Base-by-base conservation (phyloP, 495 filamentous ascomycete genomes). In the Saxispiralis lemnorum region DNA sequence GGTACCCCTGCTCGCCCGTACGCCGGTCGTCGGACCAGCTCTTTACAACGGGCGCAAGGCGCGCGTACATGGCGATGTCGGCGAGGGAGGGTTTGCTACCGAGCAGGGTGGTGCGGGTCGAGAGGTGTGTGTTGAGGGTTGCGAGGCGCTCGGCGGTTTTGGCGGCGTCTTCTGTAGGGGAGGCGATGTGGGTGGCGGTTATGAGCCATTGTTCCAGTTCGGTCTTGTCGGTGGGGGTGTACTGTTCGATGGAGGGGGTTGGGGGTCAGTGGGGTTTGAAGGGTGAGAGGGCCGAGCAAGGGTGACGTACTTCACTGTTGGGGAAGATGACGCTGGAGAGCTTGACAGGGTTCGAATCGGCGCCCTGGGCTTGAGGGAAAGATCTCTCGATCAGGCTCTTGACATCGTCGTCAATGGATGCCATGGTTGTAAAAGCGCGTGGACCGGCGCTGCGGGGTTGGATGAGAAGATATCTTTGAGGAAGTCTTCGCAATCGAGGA, bases 21-120 rank as follows among this genome's bases (percentile, higher is more conserved):
- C 81, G 75, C 69, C 94, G 73, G 67, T 95, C 85, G 33, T 81
- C 64, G 6, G 71, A 70, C 88, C 87, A 95, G 45, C 70, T 69
- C 55, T 76, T 73, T 43, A 95, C 83, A 3, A 78, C 51, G 15
- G 87, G 81, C 16, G 79, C 81, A 15, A 94, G 65, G 34, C 81
- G 67, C 51, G 84, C 70, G 64, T 93, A 97, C 42, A 87, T 69
- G 44, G 81, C 81, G 40, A 93, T 64, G 56, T 97, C 89, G 43
- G 87, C 89, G 56, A 85, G 73, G 42, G 82, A 89, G 37, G 87
- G 82, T 67, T 94, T 95, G 59, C 73, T 72, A 48, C 88, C 88
- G 12, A 96, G 76, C 37, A 93, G 65, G 13, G 88, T 95, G 44
- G 86, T 89, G 46, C 85, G 83, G 43, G 78, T 81, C 20, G 83